Base-by-base conservation (phyloP, 352 stramenopile genomes). In the Globisporangium heterothallicum region DNA sequence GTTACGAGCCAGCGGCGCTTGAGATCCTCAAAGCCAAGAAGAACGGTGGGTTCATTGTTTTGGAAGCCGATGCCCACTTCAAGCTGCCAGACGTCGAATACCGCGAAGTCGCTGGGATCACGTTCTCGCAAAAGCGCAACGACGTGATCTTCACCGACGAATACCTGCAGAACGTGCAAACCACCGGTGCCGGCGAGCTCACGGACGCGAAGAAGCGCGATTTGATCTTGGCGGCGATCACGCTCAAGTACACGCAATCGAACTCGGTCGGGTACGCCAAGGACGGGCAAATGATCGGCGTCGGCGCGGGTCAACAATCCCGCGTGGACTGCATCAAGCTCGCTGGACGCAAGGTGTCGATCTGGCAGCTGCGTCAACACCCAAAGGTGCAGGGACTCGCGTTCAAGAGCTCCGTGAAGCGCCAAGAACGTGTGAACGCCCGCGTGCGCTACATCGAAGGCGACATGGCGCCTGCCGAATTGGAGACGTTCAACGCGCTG, bases 291-390 rank as follows among this genome's bases (percentile, higher is more conserved):
- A 99, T 99, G 96, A 97, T 99, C 30, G 97, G 97, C 43, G 97
- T 99, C n/a, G 97, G 97, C 42, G 97, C 97, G 13, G 97, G 97
- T 26, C 97, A 99, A 74, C 97, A 99, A 81, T 98, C 82, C 49
- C 95, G 97, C 50, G 97, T 99, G 3, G 97, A 99, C 74, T 99
- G 97, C 70, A 95, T 99, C 52, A 99, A 99, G 78, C 86, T 99
- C 35, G 97, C 97, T 13, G 97, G 83, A 7, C 86, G 97, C 46
- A 99, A 99, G 80, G 96, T 99, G 22, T 59, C 75, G 22, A 98
- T 98, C 40, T 99, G 97, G 97, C 98, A 98, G 64, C 73, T 99
- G 52, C 85, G 97, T 52, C 97, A 99, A 75, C 96, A 99, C 78
- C 96, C 96, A 13, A 97, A 98, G 81, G 95, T 94, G 52, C 78